Conservation (phyloP, 2,329 filamentous ascomycete genomes). For the Teratosphaeria epicoccoides region DNA sequence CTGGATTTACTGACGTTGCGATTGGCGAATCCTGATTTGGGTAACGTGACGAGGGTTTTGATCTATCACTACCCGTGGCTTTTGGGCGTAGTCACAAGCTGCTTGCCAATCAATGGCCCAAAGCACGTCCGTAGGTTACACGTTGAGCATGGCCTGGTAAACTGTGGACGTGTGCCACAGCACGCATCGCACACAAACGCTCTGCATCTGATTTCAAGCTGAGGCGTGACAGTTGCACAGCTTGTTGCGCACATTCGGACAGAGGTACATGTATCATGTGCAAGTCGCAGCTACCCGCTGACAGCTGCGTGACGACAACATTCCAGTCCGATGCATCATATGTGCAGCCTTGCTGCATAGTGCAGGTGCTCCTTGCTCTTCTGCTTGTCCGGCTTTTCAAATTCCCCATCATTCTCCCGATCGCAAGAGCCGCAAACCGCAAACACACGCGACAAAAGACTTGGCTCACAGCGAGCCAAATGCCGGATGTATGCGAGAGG, state of each 20-base stretch:
- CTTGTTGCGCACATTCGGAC: neutral
- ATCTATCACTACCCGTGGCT: no score
- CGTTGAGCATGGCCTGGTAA: neutral
- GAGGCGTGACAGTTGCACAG: neutral
- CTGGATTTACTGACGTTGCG: conserved; percentile 25
- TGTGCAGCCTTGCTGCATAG: neutral
- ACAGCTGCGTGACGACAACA: neutral
- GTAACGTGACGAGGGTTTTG: neutral
- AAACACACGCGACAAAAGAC: neutral
- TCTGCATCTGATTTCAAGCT: neutral
- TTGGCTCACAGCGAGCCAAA: neutral
- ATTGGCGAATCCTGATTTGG: neutral
- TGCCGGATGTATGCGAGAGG: conserved; percentile 7
- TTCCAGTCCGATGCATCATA: neutral
- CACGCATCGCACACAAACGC: neutral
- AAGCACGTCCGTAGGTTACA: neutral
- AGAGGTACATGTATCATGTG: neutral
- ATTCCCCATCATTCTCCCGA: neutral
- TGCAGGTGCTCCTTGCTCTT: neutral
- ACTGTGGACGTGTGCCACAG: neutral
- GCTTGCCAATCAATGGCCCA: no score
- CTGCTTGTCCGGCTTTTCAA: neutral
- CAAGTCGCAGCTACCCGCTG: neutral
- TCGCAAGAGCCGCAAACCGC: neutral
- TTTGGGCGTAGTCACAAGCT: neutral